Base-by-base conservation (phyloP, 441 rosid genomes). In the Theobroma grandiflorum region DNA sequence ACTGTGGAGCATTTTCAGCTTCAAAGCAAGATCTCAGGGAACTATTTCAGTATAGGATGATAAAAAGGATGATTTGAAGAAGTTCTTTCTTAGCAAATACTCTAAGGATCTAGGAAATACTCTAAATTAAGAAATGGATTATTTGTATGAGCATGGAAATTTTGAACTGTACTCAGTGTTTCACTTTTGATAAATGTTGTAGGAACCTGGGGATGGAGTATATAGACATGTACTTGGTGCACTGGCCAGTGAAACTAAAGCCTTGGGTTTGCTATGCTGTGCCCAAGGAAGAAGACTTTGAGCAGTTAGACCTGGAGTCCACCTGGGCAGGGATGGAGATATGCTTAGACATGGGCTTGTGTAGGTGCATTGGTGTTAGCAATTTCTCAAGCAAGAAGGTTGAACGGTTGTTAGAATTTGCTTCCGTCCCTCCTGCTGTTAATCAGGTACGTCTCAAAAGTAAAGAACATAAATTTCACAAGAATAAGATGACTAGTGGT, bases 241-340 rank as follows among this genome's bases (percentile, higher is more conserved):
- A 95, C 80, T 95, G 98, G 98, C 99, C 98, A 10, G 85, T 95
- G 80, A 95, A 90, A 86, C 83, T 94, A 81, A 94, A 91, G 85
- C 95, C 93, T 20, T 87, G 93, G 91, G 88, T 81, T 8, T 67
- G n/a, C 37, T 58, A 81, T 43, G 80, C 97, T 8, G 84, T 93
- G 58, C 99, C 99, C 2, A 81, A 85, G 12, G 95, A 95, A 85
- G 94, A 94, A 61, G 97, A 95, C 58, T 92, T 93, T 79, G 93
- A 88, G 80, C 61, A 82, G 74, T 79, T 93, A 42, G 96, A 94
- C 22, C 78, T 91, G 40, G 93, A 94, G 58, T 82, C 83, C 78
- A 95, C 96, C 20, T 94, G 99, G 99, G 87, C 79, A 50, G 93
- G 87, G 37, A 91, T 94, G 99, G 93, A 95, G 83, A 91, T 80